phyloP scores from a whole-genome alignment of 208 protist species.

The Leishmania gerbilli region DNA sequence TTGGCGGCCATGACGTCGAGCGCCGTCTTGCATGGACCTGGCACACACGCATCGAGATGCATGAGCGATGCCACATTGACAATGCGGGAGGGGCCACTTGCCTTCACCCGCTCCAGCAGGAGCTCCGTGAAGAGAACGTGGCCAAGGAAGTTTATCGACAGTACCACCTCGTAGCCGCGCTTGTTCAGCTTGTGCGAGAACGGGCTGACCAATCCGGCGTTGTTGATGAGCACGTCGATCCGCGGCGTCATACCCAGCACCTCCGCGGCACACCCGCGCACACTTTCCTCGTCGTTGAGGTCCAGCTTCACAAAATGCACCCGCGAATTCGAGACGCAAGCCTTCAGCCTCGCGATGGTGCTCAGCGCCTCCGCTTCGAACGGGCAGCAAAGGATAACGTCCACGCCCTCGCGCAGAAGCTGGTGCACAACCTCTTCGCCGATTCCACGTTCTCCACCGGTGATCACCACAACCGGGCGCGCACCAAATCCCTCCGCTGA shows the following conservation, averaged over 20 bases:
- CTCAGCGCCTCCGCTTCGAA: constrained; percentile 32
- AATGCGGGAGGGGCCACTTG: constrained; percentile 41
- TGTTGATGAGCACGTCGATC: constrained; percentile 65
- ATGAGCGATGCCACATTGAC: constrained; percentile 58
- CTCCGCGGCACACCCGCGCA: constrained; percentile 28
- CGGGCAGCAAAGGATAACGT: constrained; percentile 51
- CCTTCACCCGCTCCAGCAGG: constrained; percentile 33
- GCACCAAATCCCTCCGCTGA: constrained; percentile 3
- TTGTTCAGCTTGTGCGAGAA: constrained; percentile 27
- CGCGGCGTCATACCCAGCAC: constrained; percentile 38
- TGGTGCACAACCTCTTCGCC: constrained; percentile 45
- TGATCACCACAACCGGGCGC: constrained; percentile 44
- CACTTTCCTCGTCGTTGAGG: constrained; percentile 42
- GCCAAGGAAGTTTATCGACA: constrained; percentile 64
- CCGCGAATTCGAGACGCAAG: neutral
- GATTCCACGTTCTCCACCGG: constrained; percentile 52
- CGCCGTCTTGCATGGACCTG: constrained; percentile 29
- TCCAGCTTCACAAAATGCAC: constrained; percentile 40
- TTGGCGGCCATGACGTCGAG: constrained; percentile 42
- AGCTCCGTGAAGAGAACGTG: constrained; percentile 51
- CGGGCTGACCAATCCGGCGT: constrained; percentile 40
- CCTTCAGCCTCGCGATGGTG: constrained; percentile 27
- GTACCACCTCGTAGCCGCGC: constrained; percentile 46
- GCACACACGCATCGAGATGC: constrained; percentile 47
- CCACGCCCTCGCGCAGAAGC: constrained; percentile 31